Percentiles rank a stretch among this genome's conserved stretches.
These are phyloP conservation scores for Fragosphaeria purpurea DNA, from an alignment of 2,329 filamentous ascomycete species.

Conservation along the genomic window DNA sequence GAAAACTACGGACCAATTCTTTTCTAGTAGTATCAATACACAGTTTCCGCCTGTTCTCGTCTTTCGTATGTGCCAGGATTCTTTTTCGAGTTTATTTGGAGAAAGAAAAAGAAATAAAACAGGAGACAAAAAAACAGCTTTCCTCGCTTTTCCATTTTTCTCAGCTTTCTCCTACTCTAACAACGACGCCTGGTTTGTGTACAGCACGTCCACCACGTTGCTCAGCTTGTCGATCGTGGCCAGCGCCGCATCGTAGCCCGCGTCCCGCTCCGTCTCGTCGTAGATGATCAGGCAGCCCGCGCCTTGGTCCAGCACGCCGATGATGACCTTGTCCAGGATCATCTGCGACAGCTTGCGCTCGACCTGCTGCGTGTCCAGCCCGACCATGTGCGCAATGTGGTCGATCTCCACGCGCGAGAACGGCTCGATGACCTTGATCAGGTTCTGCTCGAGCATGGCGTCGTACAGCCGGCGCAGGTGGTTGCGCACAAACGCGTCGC, in stretches of 20 bases:
- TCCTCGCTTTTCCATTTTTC: background rate
- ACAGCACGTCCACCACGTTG: conserved; percentile 93
- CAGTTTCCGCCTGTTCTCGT: too few relatives aligned
- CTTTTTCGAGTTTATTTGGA: too few relatives aligned
- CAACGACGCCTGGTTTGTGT: conserved; percentile 93
- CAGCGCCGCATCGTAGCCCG: conserved; percentile 87
- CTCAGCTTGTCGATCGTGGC: conserved; percentile 95
- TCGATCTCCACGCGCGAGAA: conserved; percentile 95
- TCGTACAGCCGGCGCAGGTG: conserved; percentile 94
- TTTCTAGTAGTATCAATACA: too few relatives aligned
- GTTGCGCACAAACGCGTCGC: conserved; percentile 92
- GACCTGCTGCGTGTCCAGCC: conserved; percentile 89
- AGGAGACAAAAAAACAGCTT: background rate
- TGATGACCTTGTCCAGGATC: conserved; percentile 98
- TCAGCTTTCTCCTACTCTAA: conserved; percentile 55
- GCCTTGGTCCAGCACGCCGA: conserved; percentile 92
- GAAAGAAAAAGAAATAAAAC: background rate
- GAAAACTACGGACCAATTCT: too few relatives aligned
- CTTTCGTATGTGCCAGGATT: too few relatives aligned
- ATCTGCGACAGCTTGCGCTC: conserved; percentile 98
- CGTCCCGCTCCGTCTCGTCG: conserved; percentile 87
- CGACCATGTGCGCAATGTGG: conserved; percentile 96
- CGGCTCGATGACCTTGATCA: conserved; percentile 99
- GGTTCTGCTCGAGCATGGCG: conserved; percentile 97
- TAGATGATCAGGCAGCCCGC: conserved; percentile 96